phyloP scores from a whole-genome alignment of 2,329 filamentous ascomycete species.

The Orbilia ellipsospora region DNA sequence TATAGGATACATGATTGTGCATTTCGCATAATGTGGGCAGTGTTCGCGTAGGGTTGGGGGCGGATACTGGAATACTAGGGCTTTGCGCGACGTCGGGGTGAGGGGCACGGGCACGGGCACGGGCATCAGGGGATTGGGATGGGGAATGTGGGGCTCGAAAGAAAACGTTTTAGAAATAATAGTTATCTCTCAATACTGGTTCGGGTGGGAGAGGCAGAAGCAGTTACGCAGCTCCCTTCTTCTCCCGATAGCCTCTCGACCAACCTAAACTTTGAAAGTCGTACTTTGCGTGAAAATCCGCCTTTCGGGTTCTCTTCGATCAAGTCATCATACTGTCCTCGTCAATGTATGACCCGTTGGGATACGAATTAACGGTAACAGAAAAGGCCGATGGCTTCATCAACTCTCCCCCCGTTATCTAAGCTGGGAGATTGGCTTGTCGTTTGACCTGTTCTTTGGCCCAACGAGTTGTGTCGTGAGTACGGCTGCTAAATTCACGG shows the following conservation, averaged over 20 bases:
- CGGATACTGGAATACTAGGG: conserved; percentile 21
- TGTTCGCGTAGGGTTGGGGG: conserved; percentile 9
- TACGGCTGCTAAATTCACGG: conserved; percentile 83
- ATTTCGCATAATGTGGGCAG: conserved; percentile 37
- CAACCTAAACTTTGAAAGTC: conserved; percentile 32
- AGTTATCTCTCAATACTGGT: conserved; percentile 54
- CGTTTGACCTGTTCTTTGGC: conserved; percentile 97
- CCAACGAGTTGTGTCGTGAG: conserved; percentile 95
- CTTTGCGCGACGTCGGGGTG: conserved; percentile 1
- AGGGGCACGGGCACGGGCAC: conserved; percentile 8
- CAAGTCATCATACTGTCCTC: conserved; percentile 42
- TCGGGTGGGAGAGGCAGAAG: conserved; percentile 6
- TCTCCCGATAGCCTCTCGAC: conserved; percentile 10
- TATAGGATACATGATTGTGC: conserved; percentile 56
- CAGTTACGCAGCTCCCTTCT: not conserved
- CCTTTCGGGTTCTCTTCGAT: conserved; percentile 16
- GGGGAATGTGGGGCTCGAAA: conserved; percentile 23
- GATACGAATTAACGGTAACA: not conserved
- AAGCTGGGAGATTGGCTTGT: conserved; percentile 68
- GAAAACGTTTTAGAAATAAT: conserved; percentile 56
- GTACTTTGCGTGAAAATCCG: conserved; percentile 8
- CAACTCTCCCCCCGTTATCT: conserved; percentile 17
- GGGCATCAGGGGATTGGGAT: no score
- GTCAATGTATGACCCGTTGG: not conserved
- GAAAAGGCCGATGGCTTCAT: conserved; percentile 19